phyloP scores from a whole-genome alignment of 345 rosid species.

The Cardiospermum halicacabum region DNA sequence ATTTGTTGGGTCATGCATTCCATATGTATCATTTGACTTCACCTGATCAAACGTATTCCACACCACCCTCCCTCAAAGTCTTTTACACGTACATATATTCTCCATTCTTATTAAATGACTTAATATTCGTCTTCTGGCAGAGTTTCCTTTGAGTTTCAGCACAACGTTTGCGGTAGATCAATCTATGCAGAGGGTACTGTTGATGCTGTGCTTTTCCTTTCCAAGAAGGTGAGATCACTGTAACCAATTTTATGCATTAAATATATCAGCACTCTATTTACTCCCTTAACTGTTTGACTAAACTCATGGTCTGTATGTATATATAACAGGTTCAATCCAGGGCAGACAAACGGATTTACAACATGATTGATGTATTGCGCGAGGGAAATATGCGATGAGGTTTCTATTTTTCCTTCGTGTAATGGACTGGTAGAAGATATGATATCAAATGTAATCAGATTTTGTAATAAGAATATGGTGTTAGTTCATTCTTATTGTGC shows the following conservation, averaged over 20 bases:
- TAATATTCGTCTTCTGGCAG: constrained; percentile 29
- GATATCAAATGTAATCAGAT: too few species aligned
- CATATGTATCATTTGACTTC: constrained; percentile 89
- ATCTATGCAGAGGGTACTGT: constrained; percentile 94
- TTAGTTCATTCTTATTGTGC: too few species aligned
- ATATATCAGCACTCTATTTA: background rate
- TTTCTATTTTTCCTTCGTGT: too few species aligned
- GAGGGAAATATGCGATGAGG: constrained; percentile 78
- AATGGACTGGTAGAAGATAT: too few species aligned
- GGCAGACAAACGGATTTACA: constrained; percentile 69
- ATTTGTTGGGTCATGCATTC: constrained; percentile 85
- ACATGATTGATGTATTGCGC: constrained; percentile 78
- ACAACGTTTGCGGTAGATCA: constrained; percentile 92
- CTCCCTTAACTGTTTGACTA: background rate
- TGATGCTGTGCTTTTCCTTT: constrained; percentile 82
- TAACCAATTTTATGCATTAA: too few species aligned
- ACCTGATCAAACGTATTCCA: constrained; percentile 71
- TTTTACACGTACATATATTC: background rate
- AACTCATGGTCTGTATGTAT: background rate
- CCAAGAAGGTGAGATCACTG: constrained; percentile 70
- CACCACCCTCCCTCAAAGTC: too few species aligned
- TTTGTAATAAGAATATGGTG: too few species aligned
- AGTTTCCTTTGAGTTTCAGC: constrained; percentile 96
- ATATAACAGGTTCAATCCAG: constrained; percentile 49
- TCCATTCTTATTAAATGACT: constrained; percentile 2